Evolutionary conservation across 805 yeast genomes (phyloP), one percentile per base, ranked within the genome.

Genomic region (Kazachstania bromeliacearum): DNA sequence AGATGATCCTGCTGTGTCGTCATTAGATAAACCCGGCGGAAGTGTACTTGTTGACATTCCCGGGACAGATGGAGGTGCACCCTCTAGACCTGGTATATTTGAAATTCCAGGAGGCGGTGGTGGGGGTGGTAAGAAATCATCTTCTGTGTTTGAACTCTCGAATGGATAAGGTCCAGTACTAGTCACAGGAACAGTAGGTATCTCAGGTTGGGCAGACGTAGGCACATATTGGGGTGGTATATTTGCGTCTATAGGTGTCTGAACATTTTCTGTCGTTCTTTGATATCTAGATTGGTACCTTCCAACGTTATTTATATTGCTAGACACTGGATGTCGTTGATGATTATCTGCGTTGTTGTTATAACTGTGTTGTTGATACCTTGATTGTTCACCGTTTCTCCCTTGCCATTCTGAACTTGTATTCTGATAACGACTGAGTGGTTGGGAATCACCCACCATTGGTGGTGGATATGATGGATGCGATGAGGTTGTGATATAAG

Each of bases 1-100:
- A 17, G 31, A 15, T 25, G 34, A 13, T 16, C 18, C 8, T 10
- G 33, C 8, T 12, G 13, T 21, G 27, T 17, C 17, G 16, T 10
- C 14, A 28, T 43, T 27, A 17, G 41, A 24, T 21, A 42, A 23
- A 3, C 37, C 42, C 2, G 47, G 41, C 23, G 47, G 33, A 15
- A 39, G 31, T 7, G 17, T 16, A 28, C 7, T 28, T 9, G 24
- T n/a, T 5, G 23, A 20, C 13, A 36, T n/a, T 2, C 39, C 39
- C 8, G 41, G 41, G n/a, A 25, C 28, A 3, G n/a, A 25, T 12
- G 36, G 29, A 5, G 17, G 14, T 16, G 15, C 25, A 28, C n/a
- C n/a, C 7, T 13, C 19, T 28, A 16, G 19, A 14, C 29, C 14
- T 10, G 18, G 6, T 7, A 17, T 9, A 13, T 26, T 26, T 23